A percentile compares a stretch with the other conserved stretches of the same genome.
phyloP scores from a whole-genome alignment of 2,329 filamentous ascomycete species.

The Aureobasidium sp. region DNA sequence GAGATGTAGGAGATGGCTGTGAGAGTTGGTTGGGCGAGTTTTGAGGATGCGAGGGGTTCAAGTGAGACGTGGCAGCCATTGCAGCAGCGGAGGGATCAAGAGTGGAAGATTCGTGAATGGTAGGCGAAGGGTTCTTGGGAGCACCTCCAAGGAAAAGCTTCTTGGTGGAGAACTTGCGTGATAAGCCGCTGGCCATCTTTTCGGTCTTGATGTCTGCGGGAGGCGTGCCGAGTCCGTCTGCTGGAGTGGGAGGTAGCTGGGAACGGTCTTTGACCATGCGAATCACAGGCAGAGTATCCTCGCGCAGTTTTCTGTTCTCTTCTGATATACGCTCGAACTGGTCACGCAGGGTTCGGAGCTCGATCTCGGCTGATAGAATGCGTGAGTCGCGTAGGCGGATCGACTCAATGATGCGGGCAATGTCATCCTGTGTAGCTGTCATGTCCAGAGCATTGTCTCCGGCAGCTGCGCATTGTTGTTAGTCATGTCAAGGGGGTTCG shows the following conservation, averaged over 20 bases:
- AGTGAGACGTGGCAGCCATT: slow-evolving; percentile 44
- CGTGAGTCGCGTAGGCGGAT: slow-evolving; percentile 85
- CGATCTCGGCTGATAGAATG: slow-evolving; percentile 74
- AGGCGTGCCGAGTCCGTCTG: slow-evolving; percentile 20
- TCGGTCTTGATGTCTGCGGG: slow-evolving; percentile 18
- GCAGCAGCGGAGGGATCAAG: slow-evolving; percentile 46
- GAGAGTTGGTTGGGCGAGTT: slow-evolving; percentile 33
- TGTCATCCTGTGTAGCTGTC: slow-evolving; percentile 85
- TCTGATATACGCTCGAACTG: slow-evolving; percentile 52
- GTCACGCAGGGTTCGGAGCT: slow-evolving; percentile 66
- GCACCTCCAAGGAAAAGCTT: slow-evolving; percentile 44
- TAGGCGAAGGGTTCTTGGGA: slow-evolving; percentile 46
- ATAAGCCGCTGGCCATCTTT: slow-evolving; percentile 35
- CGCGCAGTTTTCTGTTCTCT: slow-evolving; percentile 79
- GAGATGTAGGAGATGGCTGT: slow-evolving; percentile 44
- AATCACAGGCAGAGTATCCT: slow-evolving; percentile 85
- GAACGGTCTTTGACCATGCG: slow-evolving; percentile 87
- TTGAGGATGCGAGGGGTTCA: slow-evolving; percentile 43
- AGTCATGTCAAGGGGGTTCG: slow-evolving; percentile 16
- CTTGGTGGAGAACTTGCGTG: slow-evolving; percentile 48
- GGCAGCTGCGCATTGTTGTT: slow-evolving; percentile 55
- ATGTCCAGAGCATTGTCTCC: slow-evolving; percentile 81
- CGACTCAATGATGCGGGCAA: slow-evolving; percentile 83
- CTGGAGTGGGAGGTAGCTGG: slow-evolving; percentile 63
- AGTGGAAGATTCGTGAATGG: slow-evolving; percentile 38